Base-by-base conservation (phyloP, 2,329 filamentous ascomycete species). In the Alternaria alternata region DNA sequence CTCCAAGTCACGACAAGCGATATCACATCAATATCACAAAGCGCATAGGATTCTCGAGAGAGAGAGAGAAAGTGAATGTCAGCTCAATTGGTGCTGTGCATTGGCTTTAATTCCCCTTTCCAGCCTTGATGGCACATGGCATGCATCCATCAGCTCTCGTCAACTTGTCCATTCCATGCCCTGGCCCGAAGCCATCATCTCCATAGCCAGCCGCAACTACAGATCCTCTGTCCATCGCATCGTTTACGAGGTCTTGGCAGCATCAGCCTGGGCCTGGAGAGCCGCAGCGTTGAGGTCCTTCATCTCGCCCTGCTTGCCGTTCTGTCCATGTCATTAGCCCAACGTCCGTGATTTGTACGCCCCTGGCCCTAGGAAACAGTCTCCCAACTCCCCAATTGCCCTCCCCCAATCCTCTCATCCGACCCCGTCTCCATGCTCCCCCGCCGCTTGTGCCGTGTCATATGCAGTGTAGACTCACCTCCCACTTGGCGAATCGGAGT, bases 241-340 rank as follows among this genome's bases (percentile, higher is more conserved):
- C 36, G n/a, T 49, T 54, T 75, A 73, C 58, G 73, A 81, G 75
- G 83, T 82, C 63, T 77, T 73, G 72, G 82, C 75, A 28, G 80
- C 78, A 69, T 83, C 78, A 55, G 82, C 82, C 64, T 71, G 69
- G 54, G 79, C 79, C 62, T 81, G 78, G 76, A 87, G 86, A 62
- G 68, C 60, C 42, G 84, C 86, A 58, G 81, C 75, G 61, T 81
- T 87, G 70, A 97, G 83, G 79, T 85, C 88, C 87, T 92, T 91
- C 77, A 85, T 71, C 48, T 98, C 94, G 80, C 93, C 91, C 85
- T 96, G 92, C 89, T 97, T 97, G 86, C 95, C 95, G 84, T 93
- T 93, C 95, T 98, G 81, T 51, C 55, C 63, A 47, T 22, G 24
- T 32, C 32, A 46, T 75, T 65, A 75, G 71, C 65, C 54, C 24